These are phyloP conservation scores for Hyphodiscus sp. DNA, from an alignment of 2,329 filamentous ascomycete species.

Conservation along the genomic window DNA sequence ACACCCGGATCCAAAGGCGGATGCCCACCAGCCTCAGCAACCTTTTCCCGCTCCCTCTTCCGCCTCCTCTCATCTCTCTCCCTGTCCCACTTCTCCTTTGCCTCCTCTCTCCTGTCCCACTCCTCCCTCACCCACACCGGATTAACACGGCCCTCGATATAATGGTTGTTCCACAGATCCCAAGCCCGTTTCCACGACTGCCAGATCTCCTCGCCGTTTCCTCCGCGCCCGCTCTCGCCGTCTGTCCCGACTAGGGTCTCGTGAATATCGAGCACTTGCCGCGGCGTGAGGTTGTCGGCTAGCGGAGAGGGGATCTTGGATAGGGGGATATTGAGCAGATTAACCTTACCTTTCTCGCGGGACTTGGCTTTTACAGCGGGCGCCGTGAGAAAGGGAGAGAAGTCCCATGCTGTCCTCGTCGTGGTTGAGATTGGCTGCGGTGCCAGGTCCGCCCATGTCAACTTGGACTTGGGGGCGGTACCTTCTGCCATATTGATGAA, in stretches of 20 bases:
- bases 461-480: no score
- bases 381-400: conserved; percentile 14
- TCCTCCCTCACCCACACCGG: conserved; percentile 17
- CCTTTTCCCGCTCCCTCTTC: not conserved
- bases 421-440: not conserved
- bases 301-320: conserved; percentile 16
- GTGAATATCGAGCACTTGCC: conserved; percentile 10
- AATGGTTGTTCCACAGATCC: conserved; percentile 28
- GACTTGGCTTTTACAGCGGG: conserved; percentile 6
- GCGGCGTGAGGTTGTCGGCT: conserved; percentile 16
- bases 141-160: conserved; percentile 23
- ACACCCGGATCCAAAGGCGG: not conserved
- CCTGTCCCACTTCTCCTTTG: not conserved
- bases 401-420: conserved; percentile 8
- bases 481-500: not conserved
- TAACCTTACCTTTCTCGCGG: not conserved
- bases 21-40: not conserved
- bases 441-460: not conserved
- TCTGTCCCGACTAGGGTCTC: conserved; percentile 4
- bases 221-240: not conserved
- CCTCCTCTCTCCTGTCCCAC: conserved; percentile 11
- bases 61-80: not conserved
- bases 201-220: conserved; percentile 22
- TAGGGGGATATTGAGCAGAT: conserved; percentile 17
- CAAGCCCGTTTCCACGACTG: conserved; percentile 26